Evolutionary conservation across 352 stramenopile genomes (phyloP).

Genomic region (Phytophthora aleatoria): DNA sequence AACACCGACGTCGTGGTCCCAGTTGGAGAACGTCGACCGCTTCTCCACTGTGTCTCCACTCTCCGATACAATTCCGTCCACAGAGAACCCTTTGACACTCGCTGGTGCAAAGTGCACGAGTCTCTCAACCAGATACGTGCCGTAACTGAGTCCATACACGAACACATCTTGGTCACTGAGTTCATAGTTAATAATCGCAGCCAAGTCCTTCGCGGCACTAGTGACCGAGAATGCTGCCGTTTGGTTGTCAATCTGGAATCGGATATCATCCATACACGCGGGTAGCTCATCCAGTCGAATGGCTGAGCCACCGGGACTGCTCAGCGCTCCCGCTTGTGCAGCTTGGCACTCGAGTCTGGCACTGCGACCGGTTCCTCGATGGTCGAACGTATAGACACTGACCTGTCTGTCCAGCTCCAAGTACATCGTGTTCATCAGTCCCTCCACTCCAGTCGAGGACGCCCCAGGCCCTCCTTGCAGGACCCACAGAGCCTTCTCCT

Average conservation of each 20-base stretch:
- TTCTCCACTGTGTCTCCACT: slow-evolving; percentile 50
- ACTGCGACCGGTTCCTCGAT: slow-evolving; percentile 66
- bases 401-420: slow-evolving; percentile 51
- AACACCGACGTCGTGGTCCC: slow-evolving; percentile 73
- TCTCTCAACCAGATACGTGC: slow-evolving; percentile 72
- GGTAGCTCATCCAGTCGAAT: slow-evolving; percentile 64
- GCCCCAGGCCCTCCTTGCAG: slow-evolving; percentile 72
- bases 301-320: slow-evolving; percentile 54
- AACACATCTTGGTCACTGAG: slow-evolving; percentile 59
- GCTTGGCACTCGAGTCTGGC: slow-evolving; percentile 59
- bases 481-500: slow-evolving; percentile 64
- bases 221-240: slow-evolving; percentile 72
- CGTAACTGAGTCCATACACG: slow-evolving; percentile 82
- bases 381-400: slow-evolving; percentile 74
- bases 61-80: slow-evolving; percentile 78
- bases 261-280: slow-evolving; percentile 71
- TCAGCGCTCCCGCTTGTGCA: slow-evolving; percentile 47
- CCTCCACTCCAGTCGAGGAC: slow-evolving; percentile 73
- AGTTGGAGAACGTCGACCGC: slow-evolving; percentile 80
- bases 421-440: slow-evolving; percentile 65
- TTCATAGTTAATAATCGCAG: slow-evolving; percentile 52
- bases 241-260: slow-evolving; percentile 78
- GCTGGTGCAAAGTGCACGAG: slow-evolving; percentile 60
- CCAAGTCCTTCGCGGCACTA: slow-evolving; percentile 71
- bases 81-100: slow-evolving; percentile 51